Conservation (phyloP, 2,329 filamentous ascomycete genomes). For the Hymenoscyphus fraxineus region DNA sequence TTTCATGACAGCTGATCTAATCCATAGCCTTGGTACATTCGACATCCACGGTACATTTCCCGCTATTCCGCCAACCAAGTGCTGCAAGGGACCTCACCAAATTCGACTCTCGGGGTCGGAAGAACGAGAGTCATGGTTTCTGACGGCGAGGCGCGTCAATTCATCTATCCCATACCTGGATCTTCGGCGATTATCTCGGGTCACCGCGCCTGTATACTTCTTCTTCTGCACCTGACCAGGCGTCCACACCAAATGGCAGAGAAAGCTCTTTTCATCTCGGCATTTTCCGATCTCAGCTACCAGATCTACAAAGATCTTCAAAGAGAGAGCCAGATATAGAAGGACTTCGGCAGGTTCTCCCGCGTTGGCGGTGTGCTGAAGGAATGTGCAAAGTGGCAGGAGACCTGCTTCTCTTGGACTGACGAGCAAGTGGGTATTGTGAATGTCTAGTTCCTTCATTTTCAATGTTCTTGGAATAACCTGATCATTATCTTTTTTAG, state of each 20-base stretch:
- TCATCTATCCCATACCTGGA: slow-evolving; percentile 12
- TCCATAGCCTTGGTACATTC: slow-evolving; percentile 3
- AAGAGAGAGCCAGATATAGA: not conserved
- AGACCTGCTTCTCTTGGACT: slow-evolving; percentile 9
- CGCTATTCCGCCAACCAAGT: slow-evolving; percentile 6
- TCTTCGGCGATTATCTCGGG: slow-evolving; percentile 9
- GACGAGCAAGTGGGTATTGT: slow-evolving; percentile 11
- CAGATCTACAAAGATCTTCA: not conserved
- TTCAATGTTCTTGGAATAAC: not conserved
- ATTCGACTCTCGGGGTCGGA: slow-evolving; percentile 13
- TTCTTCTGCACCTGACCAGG: slow-evolving; percentile 7
- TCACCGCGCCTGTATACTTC: slow-evolving; percentile 8
- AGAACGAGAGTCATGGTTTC: slow-evolving; percentile 9
- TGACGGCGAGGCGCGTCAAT: slow-evolving; percentile 7
- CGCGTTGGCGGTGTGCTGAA: slow-evolving; percentile 1
- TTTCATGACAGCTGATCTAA: slow-evolving; percentile 9
- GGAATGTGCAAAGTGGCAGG: not conserved
- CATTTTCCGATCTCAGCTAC: slow-evolving; percentile 3
- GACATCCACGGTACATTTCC: slow-evolving; percentile 7
- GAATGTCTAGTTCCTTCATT: slow-evolving; percentile 1
- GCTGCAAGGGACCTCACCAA: not conserved
- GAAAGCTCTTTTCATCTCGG: slow-evolving; percentile 6
- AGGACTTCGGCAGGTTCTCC: not conserved
- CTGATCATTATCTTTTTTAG: not conserved
- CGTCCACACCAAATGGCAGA: not conserved